phyloP scores from a whole-genome alignment of 441 rosid species.

The Eruca vesicaria region DNA sequence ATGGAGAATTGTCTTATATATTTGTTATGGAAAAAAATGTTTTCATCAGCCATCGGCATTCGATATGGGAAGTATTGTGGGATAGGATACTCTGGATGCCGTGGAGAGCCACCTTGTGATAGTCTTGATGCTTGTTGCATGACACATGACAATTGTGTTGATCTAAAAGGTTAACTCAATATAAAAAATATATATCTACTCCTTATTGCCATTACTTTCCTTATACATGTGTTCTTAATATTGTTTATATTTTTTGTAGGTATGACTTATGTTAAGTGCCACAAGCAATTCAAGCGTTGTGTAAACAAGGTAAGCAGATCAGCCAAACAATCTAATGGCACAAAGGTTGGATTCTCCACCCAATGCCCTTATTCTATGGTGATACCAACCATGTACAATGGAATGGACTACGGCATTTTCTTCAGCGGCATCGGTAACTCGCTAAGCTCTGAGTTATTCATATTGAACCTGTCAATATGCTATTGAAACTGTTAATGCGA shows the following conservation, averaged over 20 bases:
- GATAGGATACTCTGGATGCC: slow-evolving; percentile 70
- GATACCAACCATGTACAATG: slow-evolving; percentile 77
- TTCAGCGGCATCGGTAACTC: slow-evolving; percentile 54
- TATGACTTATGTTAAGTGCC: slow-evolving; percentile 58
- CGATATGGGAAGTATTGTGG: slow-evolving; percentile 90
- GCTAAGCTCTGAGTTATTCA: slow-evolving; percentile 22
- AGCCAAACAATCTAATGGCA: slow-evolving; percentile 8
- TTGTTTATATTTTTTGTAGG: slow-evolving; percentile 47
- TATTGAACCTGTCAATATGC: background rate
- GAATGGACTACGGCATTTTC: slow-evolving; percentile 84
- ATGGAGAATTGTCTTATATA: background rate
- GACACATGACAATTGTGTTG: slow-evolving; percentile 75
- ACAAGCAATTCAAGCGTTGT: slow-evolving; percentile 73
- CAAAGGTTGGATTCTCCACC: slow-evolving; percentile 63
- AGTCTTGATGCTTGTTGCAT: slow-evolving; percentile 85
- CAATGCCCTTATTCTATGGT: slow-evolving; percentile 63
- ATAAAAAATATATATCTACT: background rate
- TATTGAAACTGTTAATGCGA: background rate
- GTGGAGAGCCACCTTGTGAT: slow-evolving; percentile 75
- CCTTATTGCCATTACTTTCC: too few species aligned
- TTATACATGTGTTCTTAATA: too few species aligned
- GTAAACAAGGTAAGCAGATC: slow-evolving; percentile 59
- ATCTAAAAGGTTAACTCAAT: slow-evolving; percentile 33
- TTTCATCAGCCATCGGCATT: slow-evolving; percentile 5
- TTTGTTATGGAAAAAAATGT: background rate